phyloP scores from a whole-genome alignment of 345 rosid species.

The Bruguiera gymnorhiza region DNA sequence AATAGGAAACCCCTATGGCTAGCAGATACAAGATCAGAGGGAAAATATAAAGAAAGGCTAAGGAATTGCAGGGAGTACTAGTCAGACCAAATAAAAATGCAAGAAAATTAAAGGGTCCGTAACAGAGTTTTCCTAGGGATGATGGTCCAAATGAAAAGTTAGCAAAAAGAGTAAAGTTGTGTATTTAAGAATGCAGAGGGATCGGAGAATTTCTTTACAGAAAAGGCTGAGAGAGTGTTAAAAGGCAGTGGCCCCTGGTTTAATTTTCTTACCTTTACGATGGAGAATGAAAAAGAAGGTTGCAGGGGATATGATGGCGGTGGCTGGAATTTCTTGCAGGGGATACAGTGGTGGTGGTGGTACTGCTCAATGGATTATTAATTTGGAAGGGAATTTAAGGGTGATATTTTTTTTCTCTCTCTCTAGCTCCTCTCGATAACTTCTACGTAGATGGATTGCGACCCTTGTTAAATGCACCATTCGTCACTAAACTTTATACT shows the following conservation, averaged over 20 bases:
- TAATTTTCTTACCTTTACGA: conserved; percentile 18
- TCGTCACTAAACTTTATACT: too few species aligned
- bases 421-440: background rate
- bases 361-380: conserved; percentile 43
- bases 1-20: conserved; percentile 44
- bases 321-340: conserved; percentile 23
- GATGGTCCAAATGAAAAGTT: conserved; percentile 35
- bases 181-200: conserved; percentile 39
- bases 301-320: conserved; percentile 11
- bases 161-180: conserved; percentile 30
- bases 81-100: conserved; percentile 23
- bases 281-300: conserved; percentile 15
- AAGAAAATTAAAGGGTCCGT: conserved; percentile 24
- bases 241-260: background rate
- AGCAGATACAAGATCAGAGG: conserved; percentile 17
- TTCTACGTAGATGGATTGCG: conserved; percentile 36
- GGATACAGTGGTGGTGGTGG: conserved; percentile 22
- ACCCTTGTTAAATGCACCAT: conserved; percentile 29
- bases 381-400: conserved; percentile 35
- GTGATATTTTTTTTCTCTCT: background rate
- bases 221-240: background rate
- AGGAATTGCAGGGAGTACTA: conserved; percentile 29
- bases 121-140: conserved; percentile 32
- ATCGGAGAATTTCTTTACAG: conserved; percentile 22
- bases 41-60: conserved; percentile 5